Conservation (phyloP, 1,284 basidiomycete genomes). For the Ustilago loliicola region DNA sequence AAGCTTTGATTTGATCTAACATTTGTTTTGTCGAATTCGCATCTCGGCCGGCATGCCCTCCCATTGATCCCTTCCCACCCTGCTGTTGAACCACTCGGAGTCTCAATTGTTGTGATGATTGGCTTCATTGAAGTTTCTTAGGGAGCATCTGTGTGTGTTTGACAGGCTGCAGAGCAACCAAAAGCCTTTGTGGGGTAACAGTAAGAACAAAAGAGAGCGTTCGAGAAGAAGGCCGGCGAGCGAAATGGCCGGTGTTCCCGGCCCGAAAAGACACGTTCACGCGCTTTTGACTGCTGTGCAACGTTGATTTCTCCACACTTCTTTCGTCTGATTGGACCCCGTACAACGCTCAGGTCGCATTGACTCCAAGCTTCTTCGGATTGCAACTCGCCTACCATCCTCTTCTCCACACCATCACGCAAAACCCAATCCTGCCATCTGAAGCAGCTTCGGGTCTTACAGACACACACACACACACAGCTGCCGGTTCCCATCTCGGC, state of each 20-base stretch:
- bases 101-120: not conserved
- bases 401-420: constrained; percentile 4
- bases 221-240: constrained; percentile 4
- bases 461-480: not conserved
- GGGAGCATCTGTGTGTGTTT: too few relatives aligned
- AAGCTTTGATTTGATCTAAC: not conserved
- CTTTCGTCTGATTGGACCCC: constrained; percentile 12
- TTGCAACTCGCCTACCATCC: not conserved
- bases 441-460: not conserved
- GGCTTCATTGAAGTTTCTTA: not conserved
- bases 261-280: constrained; percentile 5
- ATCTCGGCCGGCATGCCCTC: not conserved
- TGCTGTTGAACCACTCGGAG: too few relatives aligned
- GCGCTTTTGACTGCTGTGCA: constrained; percentile 14
- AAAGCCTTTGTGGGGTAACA: not conserved
- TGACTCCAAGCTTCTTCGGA: constrained; percentile 2
- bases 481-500: too few relatives aligned
- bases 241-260: constrained; percentile 7
- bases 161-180: not conserved
- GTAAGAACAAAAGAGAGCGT: not conserved
- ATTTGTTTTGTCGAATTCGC: not conserved
- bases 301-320: constrained; percentile 30
- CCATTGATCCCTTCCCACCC: not conserved
- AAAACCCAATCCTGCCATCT: too few relatives aligned
- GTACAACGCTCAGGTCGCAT: not conserved